Evolutionary conservation across 352 stramenopile genomes (phyloP), one percentile per base, ranked within the genome.

Genomic region (Aphanomyces astaci): DNA sequence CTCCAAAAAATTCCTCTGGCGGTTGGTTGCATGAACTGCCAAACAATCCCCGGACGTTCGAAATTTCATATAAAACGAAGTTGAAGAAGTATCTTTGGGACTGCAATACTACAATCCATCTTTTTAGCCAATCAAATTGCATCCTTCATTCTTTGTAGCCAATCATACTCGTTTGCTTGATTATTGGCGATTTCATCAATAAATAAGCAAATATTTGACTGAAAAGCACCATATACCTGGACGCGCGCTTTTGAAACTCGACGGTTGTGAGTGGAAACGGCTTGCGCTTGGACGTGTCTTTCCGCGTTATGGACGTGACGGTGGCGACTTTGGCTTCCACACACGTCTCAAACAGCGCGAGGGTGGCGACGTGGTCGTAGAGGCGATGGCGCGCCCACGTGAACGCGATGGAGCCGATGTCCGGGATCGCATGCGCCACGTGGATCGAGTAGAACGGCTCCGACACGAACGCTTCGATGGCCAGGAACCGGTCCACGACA

Each of bases 211-310:
- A n/a, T n/a, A n/a, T n/a, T n/a, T n/a, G n/a, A n/a, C n/a, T n/a
- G n/a, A n/a, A n/a, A n/a, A n/a, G n/a, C n/a, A n/a, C n/a, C n/a
- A n/a, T n/a, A n/a, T 31, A 55, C 48, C 51, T 30, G 2, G 95
- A 97, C 52, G 94, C 90, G 66, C 95, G 80, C 75, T 99, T 99
- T 76, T 99, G 97, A 25, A 99, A 78, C 79, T 99, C 97, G 15
- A 99, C 96, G 0, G 98, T 99, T 10, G 95, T 97, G 31, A 99
- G 78, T 3, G 98, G 98, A 13, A 99, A 72, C 11, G 97, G 97
- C 51, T 98, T 96, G 72, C 85, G 92, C 74, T 98, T 99, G 71
- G 87, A 98, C 40, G 84, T 92, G 45, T 83, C 74, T 7, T 79
- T 78, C 46, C 89, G 93, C 46, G 90, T 80, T 15, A 95, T 76